Evolutionary conservation across 768 basidiomycete species (phyloP), one percentile per base, ranked within the genome.

Genomic region (Panellus pusillus): DNA sequence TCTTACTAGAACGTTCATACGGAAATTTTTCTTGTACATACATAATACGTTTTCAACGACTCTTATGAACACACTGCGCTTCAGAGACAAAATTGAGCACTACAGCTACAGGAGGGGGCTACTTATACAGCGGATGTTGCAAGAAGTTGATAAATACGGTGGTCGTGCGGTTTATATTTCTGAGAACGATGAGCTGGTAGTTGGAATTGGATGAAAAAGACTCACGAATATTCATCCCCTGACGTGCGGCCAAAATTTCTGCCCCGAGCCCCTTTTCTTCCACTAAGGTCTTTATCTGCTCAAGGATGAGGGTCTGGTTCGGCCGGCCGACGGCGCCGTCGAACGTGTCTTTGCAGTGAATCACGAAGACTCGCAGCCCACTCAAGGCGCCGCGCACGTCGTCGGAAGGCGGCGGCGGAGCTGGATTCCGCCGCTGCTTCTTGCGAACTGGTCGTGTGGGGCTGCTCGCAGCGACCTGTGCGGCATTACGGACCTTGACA

Each of bases 341-440:
- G 48, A 87, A 70, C 40, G 81, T 77, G 55, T 92, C 91, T 66
- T 98, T 97, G 76, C 91, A 91, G 64, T 97, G 93, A 38, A 83
- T 91, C 50, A 97, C 74, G 66, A 82, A 92, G n/a, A 97, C 76
- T 28, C 76, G 74, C 28, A 92, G 64, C 9, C 85, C 88, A 4
- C 69, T 61, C 27, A 92, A 71, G 11, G 79, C 77, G 39, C 79
- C 80, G 4, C 71, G 70, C 29, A 86, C 61, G 24, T 80, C 78
- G 9, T 79, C 74, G 2, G 72, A 61, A 8, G 72, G 57, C 2
- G 71, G 24, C 24, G 24, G 59, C 8, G 72, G 55, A 2, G 74
- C 57, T 28, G 77, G 66, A 44, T 76, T 74, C 57, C 61, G 67
- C 65, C 66, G 72, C 58, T 70, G 70, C 61, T 68, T 71, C 61